Evolutionary conservation across 2,329 filamentous ascomycete species (phyloP), one percentile per base, ranked within the genome.

Genomic region (Esteya vermicola): DNA sequence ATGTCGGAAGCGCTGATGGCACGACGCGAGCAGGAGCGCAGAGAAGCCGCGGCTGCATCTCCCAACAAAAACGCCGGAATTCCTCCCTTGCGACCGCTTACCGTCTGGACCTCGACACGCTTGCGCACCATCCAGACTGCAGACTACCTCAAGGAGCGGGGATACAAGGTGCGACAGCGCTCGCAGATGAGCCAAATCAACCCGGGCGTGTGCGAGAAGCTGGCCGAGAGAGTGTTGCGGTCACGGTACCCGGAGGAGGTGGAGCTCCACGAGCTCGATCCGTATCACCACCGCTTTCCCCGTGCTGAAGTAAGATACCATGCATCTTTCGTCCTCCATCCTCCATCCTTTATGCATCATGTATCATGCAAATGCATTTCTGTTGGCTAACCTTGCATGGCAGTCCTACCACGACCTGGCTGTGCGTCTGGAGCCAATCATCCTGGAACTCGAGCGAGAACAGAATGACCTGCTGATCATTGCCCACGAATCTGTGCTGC

Each of bases 381-480:
- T n/a, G n/a, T 30, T 8, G 6, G n/a, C 30, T 33, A n/a, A 28
- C 30, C 22, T 9, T 31, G 47, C 7, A 38, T 21, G 35, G 16
- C 50, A 94, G 83, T 96, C 89, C 9, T 98, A 98, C 59, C 91
- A 98, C 57, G 91, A 98, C 54, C 77, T 98, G 33, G 91, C 91
- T n/a, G 91, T 98, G 44, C 84, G 91, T 19, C 76, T 98, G 35
- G 91, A 98, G 57, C 93, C 91, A 31, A 94, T 98, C 53, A 98
- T 98, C 54, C 74, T 98, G 23, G 91, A 98, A 57, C 73, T 98
- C 13, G 91, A 98, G 64, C 80, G 91, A 33, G 91, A 98, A 62
- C 85, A 95, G 52, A 93, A 93, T 49, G 91, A 98, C 56, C 71
- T 98, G n/a, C 72, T 98, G 39, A 95, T 98, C 54, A 95, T 98